Conservation (phyloP, 352 stramenopile species). For the Phytophthora colocasiae region DNA sequence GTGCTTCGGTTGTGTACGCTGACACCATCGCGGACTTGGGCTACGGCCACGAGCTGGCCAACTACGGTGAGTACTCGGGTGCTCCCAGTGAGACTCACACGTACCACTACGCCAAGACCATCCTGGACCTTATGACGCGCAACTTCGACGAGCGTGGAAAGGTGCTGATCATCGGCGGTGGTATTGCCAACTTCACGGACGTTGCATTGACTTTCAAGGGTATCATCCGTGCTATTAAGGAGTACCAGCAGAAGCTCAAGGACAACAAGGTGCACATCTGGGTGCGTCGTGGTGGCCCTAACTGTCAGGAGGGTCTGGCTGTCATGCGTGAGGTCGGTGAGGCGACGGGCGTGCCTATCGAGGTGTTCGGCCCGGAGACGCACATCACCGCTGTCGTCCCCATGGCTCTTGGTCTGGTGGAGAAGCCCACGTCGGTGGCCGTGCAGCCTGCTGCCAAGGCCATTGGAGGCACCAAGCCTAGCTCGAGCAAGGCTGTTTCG, state of each 20-base stretch:
- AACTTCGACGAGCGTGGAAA: constrained; percentile 92
- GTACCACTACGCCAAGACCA: constrained; percentile 97
- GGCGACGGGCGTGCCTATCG: constrained; percentile 92
- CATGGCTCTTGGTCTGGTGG: constrained; percentile 92
- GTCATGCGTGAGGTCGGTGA: constrained; percentile 93
- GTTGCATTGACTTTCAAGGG: constrained; percentile 97
- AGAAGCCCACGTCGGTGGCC: constrained; percentile 48
- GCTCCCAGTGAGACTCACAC: constrained; percentile 96
- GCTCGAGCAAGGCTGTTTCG: constrained; percentile 34
- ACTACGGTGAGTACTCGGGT: constrained; percentile 98
- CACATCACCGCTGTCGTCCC: constrained; percentile 96
- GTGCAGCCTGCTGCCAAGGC: constrained; percentile 29
- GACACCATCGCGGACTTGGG: constrained; percentile 97
- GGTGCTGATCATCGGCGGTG: constrained; percentile 97
- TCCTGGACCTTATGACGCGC: constrained; percentile 96
- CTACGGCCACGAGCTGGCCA: constrained; percentile 94
- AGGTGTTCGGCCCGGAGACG: constrained; percentile 96
- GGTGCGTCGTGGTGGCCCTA: constrained; percentile 95
- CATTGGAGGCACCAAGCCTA: constrained; percentile 27
- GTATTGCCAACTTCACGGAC: constrained; percentile 99
- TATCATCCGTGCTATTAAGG: constrained; percentile 95
- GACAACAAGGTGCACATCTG: constrained; percentile 93
- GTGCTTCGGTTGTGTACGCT: constrained; percentile 96
- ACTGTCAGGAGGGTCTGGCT: constrained; percentile 96
- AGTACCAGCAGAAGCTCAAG: constrained; percentile 93